phyloP scores from a whole-genome alignment of 164 flowering plant genomes.

The Aristolochia contorta region DNA sequence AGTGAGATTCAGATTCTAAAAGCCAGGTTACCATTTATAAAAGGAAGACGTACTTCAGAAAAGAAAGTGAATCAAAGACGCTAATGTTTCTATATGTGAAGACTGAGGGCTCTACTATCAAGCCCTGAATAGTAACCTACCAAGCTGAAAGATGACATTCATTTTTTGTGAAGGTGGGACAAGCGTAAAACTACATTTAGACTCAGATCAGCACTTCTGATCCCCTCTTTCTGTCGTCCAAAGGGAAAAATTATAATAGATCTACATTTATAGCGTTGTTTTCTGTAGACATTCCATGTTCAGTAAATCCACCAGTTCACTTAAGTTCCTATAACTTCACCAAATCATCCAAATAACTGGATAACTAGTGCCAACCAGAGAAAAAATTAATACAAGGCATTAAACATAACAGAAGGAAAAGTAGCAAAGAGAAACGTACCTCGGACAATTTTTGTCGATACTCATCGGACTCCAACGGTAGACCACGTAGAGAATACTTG shows the following conservation, averaged over 20 bases:
- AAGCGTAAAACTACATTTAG: no score
- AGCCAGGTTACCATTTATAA: no score
- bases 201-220: no score
- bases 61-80: background rate
- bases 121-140: no score
- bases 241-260: no score
- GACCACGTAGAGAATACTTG: slow-evolving; percentile 49
- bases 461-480: slow-evolving; percentile 38
- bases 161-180: no score
- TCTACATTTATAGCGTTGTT: background rate
- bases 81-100: no score
- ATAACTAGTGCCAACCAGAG: background rate
- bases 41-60: background rate
- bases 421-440: slow-evolving; percentile 18
- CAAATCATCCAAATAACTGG: background rate
- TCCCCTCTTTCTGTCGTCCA: no score
- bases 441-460: slow-evolving; percentile 37
- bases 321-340: background rate
- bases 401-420: background rate
- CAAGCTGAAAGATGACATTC: no score
- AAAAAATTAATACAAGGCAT: background rate
- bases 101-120: no score
- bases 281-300: background rate
- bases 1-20: background rate
- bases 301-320: background rate